Evolutionary conservation across 164 flowering plant species (phyloP).

Genomic region (Annona squamosa): DNA sequence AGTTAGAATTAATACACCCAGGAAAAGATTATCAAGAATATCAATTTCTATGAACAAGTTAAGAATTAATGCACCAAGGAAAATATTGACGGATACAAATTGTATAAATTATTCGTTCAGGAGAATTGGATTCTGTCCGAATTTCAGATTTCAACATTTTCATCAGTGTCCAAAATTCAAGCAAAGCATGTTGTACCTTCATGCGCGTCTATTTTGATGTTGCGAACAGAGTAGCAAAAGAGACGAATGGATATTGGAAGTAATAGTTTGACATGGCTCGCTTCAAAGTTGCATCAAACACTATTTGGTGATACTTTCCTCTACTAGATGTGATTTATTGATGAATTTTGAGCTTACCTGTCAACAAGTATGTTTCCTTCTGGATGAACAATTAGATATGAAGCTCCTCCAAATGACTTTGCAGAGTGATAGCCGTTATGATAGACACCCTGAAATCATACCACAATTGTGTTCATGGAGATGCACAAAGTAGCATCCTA

Average conservation of each 20-base stretch:
- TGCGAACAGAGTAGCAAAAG: too few relatives aligned
- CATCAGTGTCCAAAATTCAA: too few relatives aligned
- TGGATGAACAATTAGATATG: constrained; percentile 49
- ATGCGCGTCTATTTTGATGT: too few relatives aligned
- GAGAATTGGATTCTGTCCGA: not conserved
- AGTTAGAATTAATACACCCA: not conserved
- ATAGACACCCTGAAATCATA: constrained; percentile 44
- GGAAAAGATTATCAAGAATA: constrained; percentile 4
- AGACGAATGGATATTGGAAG: too few relatives aligned
- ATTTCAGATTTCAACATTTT: too few relatives aligned
- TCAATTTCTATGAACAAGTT: not conserved
- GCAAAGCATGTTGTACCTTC: too few relatives aligned
- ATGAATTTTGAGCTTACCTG: constrained; percentile 27
- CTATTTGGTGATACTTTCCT: too few relatives aligned
- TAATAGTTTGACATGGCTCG: too few relatives aligned
- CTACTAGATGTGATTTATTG: not conserved
- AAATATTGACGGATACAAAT: not conserved
- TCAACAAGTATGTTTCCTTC: constrained; percentile 62
- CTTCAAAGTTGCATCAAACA: too few relatives aligned
- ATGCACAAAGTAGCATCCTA: not conserved
- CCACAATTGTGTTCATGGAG: not conserved
- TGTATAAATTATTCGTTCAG: too few relatives aligned
- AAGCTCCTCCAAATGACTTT: constrained; percentile 47
- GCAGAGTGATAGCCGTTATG: constrained; percentile 62
- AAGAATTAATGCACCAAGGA: not conserved